Evolutionary conservation across 192 early-diverging fungal species (phyloP).

Genomic region (Globomyces pollinis-pini): DNA sequence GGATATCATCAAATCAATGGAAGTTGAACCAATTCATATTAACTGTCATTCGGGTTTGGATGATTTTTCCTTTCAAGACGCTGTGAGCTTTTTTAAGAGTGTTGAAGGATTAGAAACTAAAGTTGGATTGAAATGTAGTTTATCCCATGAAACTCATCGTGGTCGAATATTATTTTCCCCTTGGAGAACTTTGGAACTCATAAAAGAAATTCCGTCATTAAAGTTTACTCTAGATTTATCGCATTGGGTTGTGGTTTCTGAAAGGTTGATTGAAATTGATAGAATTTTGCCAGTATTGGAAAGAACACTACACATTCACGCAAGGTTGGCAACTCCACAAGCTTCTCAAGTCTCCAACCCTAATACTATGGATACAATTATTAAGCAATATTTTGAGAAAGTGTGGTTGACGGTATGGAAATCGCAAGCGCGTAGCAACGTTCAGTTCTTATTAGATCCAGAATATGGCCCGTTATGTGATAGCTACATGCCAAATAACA

Average conservation of each 20-base stretch:
- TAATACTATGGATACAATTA: not conserved
- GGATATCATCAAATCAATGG: not conserved
- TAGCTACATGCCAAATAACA: too few relatives aligned
- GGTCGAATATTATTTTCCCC: slow-evolving; percentile 15
- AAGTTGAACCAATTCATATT: slow-evolving; percentile 4
- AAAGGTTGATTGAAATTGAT: slow-evolving; percentile 11
- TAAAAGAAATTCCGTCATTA: not conserved
- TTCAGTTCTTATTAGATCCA: not conserved
- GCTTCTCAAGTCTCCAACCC: slow-evolving; percentile 7
- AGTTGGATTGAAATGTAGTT: not conserved
- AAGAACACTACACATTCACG: slow-evolving; percentile 14
- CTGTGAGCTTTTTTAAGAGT: not conserved
- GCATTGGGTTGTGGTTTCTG: slow-evolving; percentile 18
- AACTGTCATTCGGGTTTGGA: slow-evolving; percentile 13
- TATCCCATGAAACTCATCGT: slow-evolving; percentile 17
- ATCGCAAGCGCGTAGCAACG: too few relatives aligned
- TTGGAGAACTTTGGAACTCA: slow-evolving; percentile 8
- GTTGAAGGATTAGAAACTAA: not conserved
- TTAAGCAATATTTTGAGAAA: not conserved
- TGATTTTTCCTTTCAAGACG: not conserved
- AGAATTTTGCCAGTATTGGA: slow-evolving; percentile 4
- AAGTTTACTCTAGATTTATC: slow-evolving; percentile 11
- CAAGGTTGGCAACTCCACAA: slow-evolving; percentile 10
- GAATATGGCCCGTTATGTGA: not conserved
- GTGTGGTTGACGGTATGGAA: not conserved